Evolutionary conservation across 148 eudicot genomes (phyloP).

Genomic region (Rhododendron williamsianum): DNA sequence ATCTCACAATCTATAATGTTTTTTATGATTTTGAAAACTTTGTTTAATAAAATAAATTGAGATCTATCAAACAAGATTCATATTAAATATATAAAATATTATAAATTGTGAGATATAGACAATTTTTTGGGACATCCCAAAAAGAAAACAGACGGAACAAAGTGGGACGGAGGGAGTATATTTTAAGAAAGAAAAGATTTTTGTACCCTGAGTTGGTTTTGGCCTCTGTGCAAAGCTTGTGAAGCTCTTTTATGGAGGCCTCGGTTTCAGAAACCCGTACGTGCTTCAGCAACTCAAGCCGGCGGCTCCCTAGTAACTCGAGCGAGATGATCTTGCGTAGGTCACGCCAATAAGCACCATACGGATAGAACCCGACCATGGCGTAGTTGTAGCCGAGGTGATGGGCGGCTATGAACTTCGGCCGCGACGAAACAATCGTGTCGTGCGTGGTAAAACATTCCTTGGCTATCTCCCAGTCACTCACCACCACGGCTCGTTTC

Average conservation of each 20-base stretch:
- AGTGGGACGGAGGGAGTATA: no score
- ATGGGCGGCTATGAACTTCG: not conserved
- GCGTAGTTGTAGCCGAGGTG: conserved; percentile 7
- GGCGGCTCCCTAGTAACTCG: conserved; percentile 8
- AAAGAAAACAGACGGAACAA: no score
- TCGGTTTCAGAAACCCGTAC: conserved; percentile 9
- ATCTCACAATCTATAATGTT: no score
- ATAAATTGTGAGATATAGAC: no score
- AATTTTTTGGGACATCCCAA: no score
- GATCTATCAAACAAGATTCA: no score
- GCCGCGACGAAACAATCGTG: not conserved
- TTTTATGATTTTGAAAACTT: no score
- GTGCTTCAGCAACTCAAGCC: conserved; percentile 8
- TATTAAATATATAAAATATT: no score
- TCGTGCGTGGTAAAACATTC: conserved; percentile 12
- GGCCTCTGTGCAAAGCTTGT: not conserved
- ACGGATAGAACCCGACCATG: conserved; percentile 10
- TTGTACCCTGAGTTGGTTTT: not conserved
- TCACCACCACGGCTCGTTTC: conserved; percentile 8
- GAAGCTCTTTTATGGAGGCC: conserved; percentile 5
- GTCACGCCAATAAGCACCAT: conserved; percentile 11
- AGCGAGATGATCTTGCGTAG: not conserved
- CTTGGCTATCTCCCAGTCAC: conserved; percentile 10
- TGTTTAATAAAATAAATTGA: no score
- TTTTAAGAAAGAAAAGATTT: no score